These are phyloP conservation scores for Pyrus communis DNA, from an alignment of 306 rosid genomes.

Conservation along the genomic window DNA sequence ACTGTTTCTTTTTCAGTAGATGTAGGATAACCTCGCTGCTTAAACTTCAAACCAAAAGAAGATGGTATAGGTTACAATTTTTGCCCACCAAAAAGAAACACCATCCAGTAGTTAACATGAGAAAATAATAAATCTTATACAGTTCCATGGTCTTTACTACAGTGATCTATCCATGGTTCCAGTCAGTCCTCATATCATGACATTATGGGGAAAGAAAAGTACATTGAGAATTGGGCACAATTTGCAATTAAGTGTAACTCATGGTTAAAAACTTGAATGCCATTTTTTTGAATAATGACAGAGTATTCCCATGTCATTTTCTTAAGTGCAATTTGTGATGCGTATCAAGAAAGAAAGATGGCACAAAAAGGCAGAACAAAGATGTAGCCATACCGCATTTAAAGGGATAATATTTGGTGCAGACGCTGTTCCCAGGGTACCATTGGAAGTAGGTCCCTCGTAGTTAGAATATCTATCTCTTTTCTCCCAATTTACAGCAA, in stretches of 20 bases:
- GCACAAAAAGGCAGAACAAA: conserved; percentile 12
- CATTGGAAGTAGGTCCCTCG: conserved; percentile 50
- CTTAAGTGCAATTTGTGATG: not conserved
- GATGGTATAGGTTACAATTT: not conserved
- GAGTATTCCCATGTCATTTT: not conserved
- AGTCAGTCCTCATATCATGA: not conserved
- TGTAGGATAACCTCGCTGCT: conserved; percentile 69
- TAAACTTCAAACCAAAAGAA: conserved; percentile 20
- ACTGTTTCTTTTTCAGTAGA: conserved; percentile 65
- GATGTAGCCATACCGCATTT: conserved; percentile 44
- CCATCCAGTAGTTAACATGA: not conserved
- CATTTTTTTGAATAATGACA: not conserved
- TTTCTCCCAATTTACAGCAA: conserved; percentile 68
- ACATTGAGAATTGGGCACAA: not conserved
- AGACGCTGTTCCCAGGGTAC: conserved; percentile 47
- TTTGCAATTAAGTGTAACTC: not conserved
- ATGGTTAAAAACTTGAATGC: not conserved
- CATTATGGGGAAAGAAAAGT: not conserved
- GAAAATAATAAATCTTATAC: not conserved
- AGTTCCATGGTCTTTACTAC: not conserved
- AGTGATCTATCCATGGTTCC: not conserved
- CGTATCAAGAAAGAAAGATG: conserved; percentile 9
- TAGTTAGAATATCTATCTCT: conserved; percentile 61
- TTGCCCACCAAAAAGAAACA: not conserved
- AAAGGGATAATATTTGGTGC: conserved; percentile 40